Conservation (phyloP, 129 eudicot genomes). For the Smallanthus sonchifolius region DNA sequence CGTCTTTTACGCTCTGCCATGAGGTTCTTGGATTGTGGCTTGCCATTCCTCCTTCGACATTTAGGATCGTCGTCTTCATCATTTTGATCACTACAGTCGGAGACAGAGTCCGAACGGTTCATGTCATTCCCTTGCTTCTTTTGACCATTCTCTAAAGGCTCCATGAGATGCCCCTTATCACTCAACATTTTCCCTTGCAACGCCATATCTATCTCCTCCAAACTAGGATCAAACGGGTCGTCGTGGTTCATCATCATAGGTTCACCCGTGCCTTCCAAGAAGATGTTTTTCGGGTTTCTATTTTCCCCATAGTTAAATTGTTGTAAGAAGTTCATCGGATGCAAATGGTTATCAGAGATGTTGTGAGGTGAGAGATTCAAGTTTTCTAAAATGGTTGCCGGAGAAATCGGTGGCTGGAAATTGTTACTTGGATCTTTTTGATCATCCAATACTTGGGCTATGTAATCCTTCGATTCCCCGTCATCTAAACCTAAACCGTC, state of each 20-base stretch:
- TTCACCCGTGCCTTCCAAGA: constrained; percentile 37
- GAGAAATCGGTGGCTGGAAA: constrained; percentile 49
- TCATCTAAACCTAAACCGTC: constrained; percentile 27
- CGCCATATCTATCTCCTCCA: constrained; percentile 41
- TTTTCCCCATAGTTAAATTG: constrained; percentile 38
- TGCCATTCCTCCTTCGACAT: constrained; percentile 55
- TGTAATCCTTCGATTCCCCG: constrained; percentile 24
- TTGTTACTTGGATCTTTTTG: constrained; percentile 31
- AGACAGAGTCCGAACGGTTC: constrained; percentile 48
- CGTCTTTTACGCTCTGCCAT: constrained; percentile 89
- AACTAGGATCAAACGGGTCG: constrained; percentile 33
- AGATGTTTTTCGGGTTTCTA: constrained; percentile 31
- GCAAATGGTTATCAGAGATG: constrained; percentile 25
- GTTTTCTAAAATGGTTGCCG: constrained; percentile 46
- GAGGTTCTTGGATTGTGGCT: constrained; percentile 75
- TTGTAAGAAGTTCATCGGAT: constrained; percentile 48
- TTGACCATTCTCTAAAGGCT: constrained; percentile 24
- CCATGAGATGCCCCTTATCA: constrained; percentile 29
- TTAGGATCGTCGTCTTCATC: constrained; percentile 66
- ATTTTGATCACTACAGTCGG: constrained; percentile 60
- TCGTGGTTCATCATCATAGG: constrained; percentile 24
- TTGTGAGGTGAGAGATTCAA: constrained; percentile 36
- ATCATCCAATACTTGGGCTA: constrained; percentile 36
- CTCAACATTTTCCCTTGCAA: constrained; percentile 40
- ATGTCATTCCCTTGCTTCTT: constrained; percentile 30